Conservation (phyloP, 164 flowering plant genomes). For the Dillenia suffruticosa region DNA sequence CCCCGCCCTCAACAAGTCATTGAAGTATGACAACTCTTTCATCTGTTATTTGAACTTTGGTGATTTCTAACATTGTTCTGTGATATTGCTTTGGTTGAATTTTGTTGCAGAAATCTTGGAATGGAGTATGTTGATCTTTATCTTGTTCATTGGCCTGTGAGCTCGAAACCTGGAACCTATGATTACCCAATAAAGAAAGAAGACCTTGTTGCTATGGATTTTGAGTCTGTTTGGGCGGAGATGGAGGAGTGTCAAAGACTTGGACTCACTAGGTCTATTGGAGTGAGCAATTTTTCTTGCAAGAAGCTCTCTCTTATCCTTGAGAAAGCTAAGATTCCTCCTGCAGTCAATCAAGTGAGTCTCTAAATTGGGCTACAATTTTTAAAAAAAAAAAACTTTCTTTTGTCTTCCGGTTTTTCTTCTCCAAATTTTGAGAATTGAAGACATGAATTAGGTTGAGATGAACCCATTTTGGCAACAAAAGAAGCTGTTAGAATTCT, state of each 20-base stretch:
- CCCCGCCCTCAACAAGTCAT: slow-evolving; percentile 23
- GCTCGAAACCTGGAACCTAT: slow-evolving; percentile 2
- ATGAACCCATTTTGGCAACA: slow-evolving; percentile 32
- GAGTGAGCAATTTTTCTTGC: slow-evolving; percentile 46
- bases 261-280: slow-evolving; percentile 40
- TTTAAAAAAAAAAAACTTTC: no score
- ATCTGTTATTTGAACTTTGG: neutral
- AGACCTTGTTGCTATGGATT: slow-evolving; percentile 21
- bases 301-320: slow-evolving; percentile 28
- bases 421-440: no score
- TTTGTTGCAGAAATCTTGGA: slow-evolving; percentile 12
- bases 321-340: slow-evolving; percentile 35
- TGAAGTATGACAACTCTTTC: slow-evolving; percentile 12
- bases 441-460: slow-evolving; percentile 21
- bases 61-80: neutral
- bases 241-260: slow-evolving; percentile 35
- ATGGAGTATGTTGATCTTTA: slow-evolving; percentile 21
- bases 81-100: no score
- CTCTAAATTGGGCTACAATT: neutral
- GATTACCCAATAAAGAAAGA: slow-evolving; percentile 14
- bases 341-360: slow-evolving; percentile 32
- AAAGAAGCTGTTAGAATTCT: slow-evolving; percentile 16
- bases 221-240: slow-evolving; percentile 25
- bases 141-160: slow-evolving; percentile 23
- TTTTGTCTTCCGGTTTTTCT: no score